phyloP scores from a whole-genome alignment of 2,329 filamentous ascomycete genomes.

The Myriosclerotinia curreyana region DNA sequence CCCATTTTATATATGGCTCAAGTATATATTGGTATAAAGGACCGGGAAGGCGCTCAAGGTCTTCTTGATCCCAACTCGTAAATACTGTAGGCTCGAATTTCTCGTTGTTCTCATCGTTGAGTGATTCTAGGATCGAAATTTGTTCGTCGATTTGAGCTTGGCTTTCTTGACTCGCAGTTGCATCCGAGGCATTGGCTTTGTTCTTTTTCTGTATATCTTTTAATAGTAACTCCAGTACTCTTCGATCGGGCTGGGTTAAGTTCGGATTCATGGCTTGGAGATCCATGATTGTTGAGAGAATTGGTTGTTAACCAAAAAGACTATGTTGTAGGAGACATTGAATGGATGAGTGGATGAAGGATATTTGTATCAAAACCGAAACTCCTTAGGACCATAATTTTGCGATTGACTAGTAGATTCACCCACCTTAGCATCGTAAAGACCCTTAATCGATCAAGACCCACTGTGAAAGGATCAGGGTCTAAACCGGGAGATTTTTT shows the following conservation, averaged over 20 bases:
- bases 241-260: slow-evolving; percentile 20
- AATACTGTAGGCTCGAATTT: slow-evolving; percentile 33
- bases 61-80: slow-evolving; percentile 29
- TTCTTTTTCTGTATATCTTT: slow-evolving; percentile 12
- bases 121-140: slow-evolving; percentile 19
- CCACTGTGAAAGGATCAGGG: slow-evolving; percentile 11
- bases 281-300: slow-evolving; percentile 17
- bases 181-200: background rate
- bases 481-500: background rate
- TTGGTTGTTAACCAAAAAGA: slow-evolving; percentile 12
- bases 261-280: slow-evolving; percentile 19
- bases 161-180: background rate
- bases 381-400: slow-evolving; percentile 13
- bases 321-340: background rate
- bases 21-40: slow-evolving; percentile 23
- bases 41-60: slow-evolving; percentile 26
- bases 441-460: background rate
- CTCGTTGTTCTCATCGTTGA: slow-evolving; percentile 22
- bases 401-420: slow-evolving; percentile 10
- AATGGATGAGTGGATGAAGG: background rate
- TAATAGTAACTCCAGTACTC: slow-evolving; percentile 19
- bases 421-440: slow-evolving; percentile 7
- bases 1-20: slow-evolving; percentile 29
- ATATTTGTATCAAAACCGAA: slow-evolving; percentile 4
- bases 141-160: slow-evolving; percentile 18